A percentile compares a stretch with the other conserved stretches of the same genome.
Conservation (phyloP, 306 rosid species). For the Sicyos edulis region DNA sequence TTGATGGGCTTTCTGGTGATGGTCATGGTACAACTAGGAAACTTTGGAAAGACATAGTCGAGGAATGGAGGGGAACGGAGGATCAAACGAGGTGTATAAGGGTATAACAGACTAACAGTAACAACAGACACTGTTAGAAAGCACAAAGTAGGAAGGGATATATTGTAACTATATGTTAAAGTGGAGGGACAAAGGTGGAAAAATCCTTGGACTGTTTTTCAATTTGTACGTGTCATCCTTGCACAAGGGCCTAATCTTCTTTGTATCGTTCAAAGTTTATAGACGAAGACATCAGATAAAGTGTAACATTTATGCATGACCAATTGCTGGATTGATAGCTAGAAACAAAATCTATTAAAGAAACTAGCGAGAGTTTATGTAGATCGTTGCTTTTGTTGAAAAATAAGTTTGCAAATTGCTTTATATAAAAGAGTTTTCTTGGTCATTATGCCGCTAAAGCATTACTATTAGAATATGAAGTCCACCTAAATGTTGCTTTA, state of each 20-base stretch:
- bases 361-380: neutral
- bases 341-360: neutral
- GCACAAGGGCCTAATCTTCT: neutral
- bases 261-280: neutral
- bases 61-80: neutral
- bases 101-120: too few species aligned
- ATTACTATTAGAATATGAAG: neutral
- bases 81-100: neutral
- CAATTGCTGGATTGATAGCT: neutral
- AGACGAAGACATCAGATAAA: neutral
- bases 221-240: neutral
- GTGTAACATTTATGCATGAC: neutral
- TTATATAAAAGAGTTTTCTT: neutral
- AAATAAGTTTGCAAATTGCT: neutral
- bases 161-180: neutral
- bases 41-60: too few species aligned
- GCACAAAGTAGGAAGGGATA: neutral
- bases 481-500: neutral
- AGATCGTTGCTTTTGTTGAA: neutral
- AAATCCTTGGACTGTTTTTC: neutral
- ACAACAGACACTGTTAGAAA: neutral
- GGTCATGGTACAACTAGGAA: too few species aligned
- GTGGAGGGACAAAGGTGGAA: neutral
- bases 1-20: too few species aligned
- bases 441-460: slow-evolving; percentile 4